Percentiles rank a stretch among this genome's conserved stretches.
Conservation (phyloP, 2,329 filamentous ascomycete species). For the Thelonectria blattea region DNA sequence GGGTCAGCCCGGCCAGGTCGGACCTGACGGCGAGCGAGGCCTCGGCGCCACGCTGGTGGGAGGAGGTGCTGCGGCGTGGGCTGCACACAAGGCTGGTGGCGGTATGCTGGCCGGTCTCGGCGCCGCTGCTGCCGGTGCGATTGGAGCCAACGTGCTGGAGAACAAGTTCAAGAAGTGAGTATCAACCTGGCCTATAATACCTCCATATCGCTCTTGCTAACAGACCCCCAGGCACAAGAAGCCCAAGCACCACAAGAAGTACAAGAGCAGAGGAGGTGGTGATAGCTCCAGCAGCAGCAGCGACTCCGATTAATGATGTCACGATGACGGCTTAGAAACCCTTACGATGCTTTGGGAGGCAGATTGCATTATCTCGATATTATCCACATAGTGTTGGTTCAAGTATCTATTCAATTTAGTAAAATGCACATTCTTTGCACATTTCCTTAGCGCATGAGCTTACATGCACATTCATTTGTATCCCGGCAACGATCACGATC, state of each 20-base stretch:
- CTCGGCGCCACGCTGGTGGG: constrained; percentile 61
- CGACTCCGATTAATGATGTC: constrained; percentile 37
- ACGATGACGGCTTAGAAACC: constrained; percentile 9
- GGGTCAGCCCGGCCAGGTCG: constrained; percentile 37
- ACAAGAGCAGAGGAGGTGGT: constrained; percentile 33
- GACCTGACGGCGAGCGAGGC: constrained; percentile 56
- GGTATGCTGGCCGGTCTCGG: constrained; percentile 58
- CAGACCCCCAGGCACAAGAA: constrained; percentile 41
- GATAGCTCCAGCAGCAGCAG: constrained; percentile 32
- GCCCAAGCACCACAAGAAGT: constrained; percentile 41
- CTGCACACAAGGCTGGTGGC: constrained; percentile 60
- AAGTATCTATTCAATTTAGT: neutral
- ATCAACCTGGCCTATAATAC: neutral
- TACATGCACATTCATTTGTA: no score
- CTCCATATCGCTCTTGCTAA: neutral
- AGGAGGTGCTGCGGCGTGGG: constrained; percentile 59
- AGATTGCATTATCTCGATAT: neutral
- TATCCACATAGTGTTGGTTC: neutral
- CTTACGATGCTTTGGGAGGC: neutral
- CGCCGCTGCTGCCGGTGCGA: constrained; percentile 57
- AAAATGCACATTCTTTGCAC: no score
- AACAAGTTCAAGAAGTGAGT: constrained; percentile 45
- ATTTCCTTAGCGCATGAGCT: no score
- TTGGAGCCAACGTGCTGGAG: constrained; percentile 61
- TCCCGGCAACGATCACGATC: no score